Conservation (phyloP, 257 asterid species). For the Perilla frutescens region DNA sequence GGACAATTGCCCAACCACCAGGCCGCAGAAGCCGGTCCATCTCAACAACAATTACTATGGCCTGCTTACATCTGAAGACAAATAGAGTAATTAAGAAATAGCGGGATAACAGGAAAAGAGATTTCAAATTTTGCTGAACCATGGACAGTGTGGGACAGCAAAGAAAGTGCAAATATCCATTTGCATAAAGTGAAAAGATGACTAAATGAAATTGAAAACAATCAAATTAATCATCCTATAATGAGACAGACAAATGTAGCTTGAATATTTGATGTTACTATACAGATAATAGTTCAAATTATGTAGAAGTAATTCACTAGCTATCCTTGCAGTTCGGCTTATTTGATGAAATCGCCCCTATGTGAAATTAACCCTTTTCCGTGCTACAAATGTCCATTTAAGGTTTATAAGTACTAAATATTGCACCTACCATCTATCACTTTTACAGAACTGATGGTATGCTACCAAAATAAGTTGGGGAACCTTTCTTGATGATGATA, state of each 20-base stretch:
- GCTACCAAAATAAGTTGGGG: too few relatives aligned
- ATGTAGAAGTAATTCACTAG: not conserved
- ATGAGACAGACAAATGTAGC: not conserved
- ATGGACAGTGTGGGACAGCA: not conserved
- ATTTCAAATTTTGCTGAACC: too few relatives aligned
- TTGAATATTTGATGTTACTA: not conserved
- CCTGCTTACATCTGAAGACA: slow-evolving; percentile 80
- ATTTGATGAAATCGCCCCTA: not conserved
- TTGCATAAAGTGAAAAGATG: too few relatives aligned
- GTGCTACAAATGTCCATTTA: not conserved
- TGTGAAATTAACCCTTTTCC: slow-evolving; percentile 8
- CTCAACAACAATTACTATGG: slow-evolving; percentile 75
- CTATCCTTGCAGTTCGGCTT: not conserved
- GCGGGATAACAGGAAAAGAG: too few relatives aligned
- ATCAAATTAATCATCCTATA: not conserved
- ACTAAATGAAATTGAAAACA: too few relatives aligned
- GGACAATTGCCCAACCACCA: slow-evolving; percentile 84
- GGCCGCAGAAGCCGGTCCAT: slow-evolving; percentile 92
- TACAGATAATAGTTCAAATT: not conserved
- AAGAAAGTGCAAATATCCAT: too few relatives aligned
- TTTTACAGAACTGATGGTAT: too few relatives aligned
- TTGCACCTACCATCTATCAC: not conserved
- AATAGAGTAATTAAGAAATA: too few relatives aligned
- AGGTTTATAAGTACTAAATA: not conserved
- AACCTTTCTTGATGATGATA: not conserved